Evolutionary conservation across 805 yeast species (phyloP), one percentile per base, ranked within the genome.

Genomic region (Ogataea nitratoaversa): DNA sequence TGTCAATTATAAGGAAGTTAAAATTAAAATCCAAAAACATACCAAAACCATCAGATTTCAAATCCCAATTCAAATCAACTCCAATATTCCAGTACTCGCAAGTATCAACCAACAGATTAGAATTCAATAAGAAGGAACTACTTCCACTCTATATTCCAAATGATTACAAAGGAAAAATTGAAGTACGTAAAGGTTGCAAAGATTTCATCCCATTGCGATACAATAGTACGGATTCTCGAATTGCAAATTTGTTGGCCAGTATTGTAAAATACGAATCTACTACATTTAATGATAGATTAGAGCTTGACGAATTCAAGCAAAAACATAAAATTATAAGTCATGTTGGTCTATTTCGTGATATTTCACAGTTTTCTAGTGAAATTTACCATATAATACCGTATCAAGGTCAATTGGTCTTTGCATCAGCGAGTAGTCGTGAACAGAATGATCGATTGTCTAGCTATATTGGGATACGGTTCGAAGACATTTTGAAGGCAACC

Each of bases 341-440:
- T 24, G 23, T 33, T 18, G 43, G 47, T 8, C 29, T 43, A n/a
- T 40, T 37, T 16, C 37, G 18, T 30, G 47, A 43, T 20, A 23
- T 43, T 13, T 28, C 37, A 11, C 11, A 30, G 4, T 23, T 14
- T 6, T 17, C 19, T 24, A 20, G 22, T 17, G 41, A 36, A 17
- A 17, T 14, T 7, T 43, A 43, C 19, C 20, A 33, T n/a, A 28
- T 43, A 13, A 33, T 43, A 12, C 40, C 41, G 5, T 43, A 22
- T 16, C 41, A 43, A 13, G 43, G 42, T 13, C 47, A 43, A 27
- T 20, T 25, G 4, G 34, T 43, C 8, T 40, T 43, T 34, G 41
- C 43, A 8, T 27, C 43, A 4, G 37, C 43, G 2, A 32, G 34
- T 14, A 19, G 39, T 7, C 34, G 47, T 23, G 23, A 18, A 11